Base-by-base conservation (phyloP, 2,329 filamentous ascomycete genomes). In the Monosporascus ibericus region DNA sequence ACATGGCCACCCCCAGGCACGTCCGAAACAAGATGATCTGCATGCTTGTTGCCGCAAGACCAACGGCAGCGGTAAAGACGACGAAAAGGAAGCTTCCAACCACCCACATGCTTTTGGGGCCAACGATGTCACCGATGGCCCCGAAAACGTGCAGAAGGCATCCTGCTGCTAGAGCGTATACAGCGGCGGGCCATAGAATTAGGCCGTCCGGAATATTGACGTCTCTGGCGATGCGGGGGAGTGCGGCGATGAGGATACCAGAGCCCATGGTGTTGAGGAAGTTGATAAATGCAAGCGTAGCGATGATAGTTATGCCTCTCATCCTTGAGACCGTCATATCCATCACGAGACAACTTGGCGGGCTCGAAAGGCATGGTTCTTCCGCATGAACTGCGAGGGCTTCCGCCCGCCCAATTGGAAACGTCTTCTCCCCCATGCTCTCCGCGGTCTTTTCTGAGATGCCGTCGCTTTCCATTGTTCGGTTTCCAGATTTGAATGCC, bases 11-110 rank as follows among this genome's bases (percentile, higher is more conserved):
- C 5, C 72, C 72, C 0, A 68, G 60, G 0, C 70, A 48, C 0
- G 66, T 67, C 4, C 72, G 61, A 44, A 72, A 70, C 15, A 68
- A 51, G 8, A 73, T 72, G 44, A 74, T 54, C 49, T 74, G 70
- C 1, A 65, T 56, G 1, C 67, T 70, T 0, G 67, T 69, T n/a
- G 49, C 52, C 0, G 68, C 60, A 0, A 73, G 53, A 0, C 68
- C 70, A 11, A 70, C 58, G 4, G 62, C 70, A 1, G 71, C 27
- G 0, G 68, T 72, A 44, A 70, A 70, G 1, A 58, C 55, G 0
- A 64, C 61, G 25, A 64, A 69, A 2, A 70, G 57, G 25, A 65
- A 63, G 46, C 66, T 67, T 0, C 70, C 71, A 0, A 60, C 55
- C 9, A 73, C 50, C 59, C 67, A 70, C 49, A 72, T 63, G 14